Conservation (phyloP, 805 yeast genomes). For the Scheffersomyces spartinae region DNA sequence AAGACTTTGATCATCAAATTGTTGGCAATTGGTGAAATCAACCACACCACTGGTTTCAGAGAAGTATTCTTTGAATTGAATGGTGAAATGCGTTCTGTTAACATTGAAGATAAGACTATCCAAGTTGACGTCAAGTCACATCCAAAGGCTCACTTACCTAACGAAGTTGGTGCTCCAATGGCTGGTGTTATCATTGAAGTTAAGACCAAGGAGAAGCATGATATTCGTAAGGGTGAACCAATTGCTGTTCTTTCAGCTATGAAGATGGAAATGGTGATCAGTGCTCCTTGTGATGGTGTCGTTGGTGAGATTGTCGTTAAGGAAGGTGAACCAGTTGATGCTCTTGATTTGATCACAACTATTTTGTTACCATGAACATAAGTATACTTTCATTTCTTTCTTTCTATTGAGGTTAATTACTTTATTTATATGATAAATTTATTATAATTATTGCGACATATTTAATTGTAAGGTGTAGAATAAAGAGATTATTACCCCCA, state of each 20-base stretch:
- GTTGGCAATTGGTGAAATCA: slow-evolving; percentile 86
- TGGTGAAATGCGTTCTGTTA: slow-evolving; percentile 95
- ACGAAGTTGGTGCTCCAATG: slow-evolving; percentile 98
- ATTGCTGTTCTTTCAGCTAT: slow-evolving; percentile 89
- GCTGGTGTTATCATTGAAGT: slow-evolving; percentile 97
- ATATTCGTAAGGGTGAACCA: slow-evolving; percentile 94
- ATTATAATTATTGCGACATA: no score
- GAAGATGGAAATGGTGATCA: slow-evolving; percentile 99
- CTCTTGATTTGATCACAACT: slow-evolving; percentile 65
- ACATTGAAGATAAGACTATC: slow-evolving; percentile 79
- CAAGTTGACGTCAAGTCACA: slow-evolving; percentile 77
- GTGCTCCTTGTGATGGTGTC: slow-evolving; percentile 82
- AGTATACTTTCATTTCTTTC: no score
- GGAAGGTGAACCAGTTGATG: slow-evolving; percentile 94
- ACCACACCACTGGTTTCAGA: slow-evolving; percentile 76
- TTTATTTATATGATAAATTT: no score
- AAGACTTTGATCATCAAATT: slow-evolving; percentile 83
- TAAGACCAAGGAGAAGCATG: slow-evolving; percentile 76
- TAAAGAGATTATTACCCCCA: no score
- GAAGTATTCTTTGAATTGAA: slow-evolving; percentile 97
- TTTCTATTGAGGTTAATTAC: no score
- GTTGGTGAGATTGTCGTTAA: slow-evolving; percentile 66
- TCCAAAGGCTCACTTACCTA: slow-evolving; percentile 86
- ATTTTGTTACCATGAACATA: no score
- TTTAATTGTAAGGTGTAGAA: no score